A percentile compares a stretch with the other conserved stretches of the same genome.
Evolutionary conservation across 306 rosid species (phyloP).

Genomic region (Lathyrus aphaca): DNA sequence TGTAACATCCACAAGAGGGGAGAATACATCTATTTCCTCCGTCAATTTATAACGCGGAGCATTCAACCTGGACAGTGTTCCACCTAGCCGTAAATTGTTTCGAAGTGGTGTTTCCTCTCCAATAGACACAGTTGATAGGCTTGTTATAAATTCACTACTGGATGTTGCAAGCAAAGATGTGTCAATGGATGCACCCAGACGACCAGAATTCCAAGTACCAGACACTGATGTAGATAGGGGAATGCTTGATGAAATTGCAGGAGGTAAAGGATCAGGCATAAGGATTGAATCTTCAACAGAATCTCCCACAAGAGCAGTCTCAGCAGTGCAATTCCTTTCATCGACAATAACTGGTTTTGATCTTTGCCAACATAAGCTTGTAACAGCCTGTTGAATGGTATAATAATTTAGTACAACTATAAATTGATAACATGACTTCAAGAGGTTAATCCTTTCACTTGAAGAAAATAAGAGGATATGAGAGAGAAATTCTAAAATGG

Average conservation of each 20-base stretch:
- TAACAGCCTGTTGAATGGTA: constrained; percentile 76
- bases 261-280: constrained; percentile 98
- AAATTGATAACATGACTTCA: constrained; percentile 6
- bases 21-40: constrained; percentile 99
- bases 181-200: constrained; percentile 63
- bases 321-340: constrained; percentile 75
- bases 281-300: constrained; percentile 91
- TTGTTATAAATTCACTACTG: constrained; percentile 58
- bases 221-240: constrained; percentile 61
- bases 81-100: constrained; percentile 83
- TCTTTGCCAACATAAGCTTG: constrained; percentile 99
- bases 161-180: constrained; percentile 55
- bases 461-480: neutral
- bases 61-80: constrained; percentile 70
- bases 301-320: constrained; percentile 88
- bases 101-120: constrained; percentile 82
- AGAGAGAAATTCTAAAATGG: neutral
- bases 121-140: constrained; percentile 48
- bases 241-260: constrained; percentile 67
- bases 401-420: constrained; percentile 42
- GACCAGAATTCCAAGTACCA: constrained; percentile 68
- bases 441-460: constrained; percentile 16
- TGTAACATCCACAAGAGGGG: constrained; percentile 97
- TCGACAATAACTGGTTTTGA: constrained; percentile 87
- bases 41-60: constrained; percentile 88